phyloP scores from a whole-genome alignment of 306 rosid genomes.

The Lathyrus tuberosus region DNA sequence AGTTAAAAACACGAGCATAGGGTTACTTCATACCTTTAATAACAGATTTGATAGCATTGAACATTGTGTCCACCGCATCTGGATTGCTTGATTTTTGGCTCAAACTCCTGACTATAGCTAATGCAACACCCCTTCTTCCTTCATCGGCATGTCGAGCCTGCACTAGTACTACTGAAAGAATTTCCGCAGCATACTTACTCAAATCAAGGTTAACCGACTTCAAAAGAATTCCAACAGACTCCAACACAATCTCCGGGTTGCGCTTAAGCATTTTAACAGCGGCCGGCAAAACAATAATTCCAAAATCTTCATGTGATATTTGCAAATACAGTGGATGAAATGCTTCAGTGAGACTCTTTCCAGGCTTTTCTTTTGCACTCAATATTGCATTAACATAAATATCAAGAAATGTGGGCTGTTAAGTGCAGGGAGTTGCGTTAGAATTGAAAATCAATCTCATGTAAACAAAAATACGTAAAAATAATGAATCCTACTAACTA shows the following conservation, averaged over 20 bases:
- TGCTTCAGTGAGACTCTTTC: constrained; percentile 74
- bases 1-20: constrained; percentile 16
- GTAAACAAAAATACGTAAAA: neutral
- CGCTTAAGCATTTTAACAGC: constrained; percentile 96
- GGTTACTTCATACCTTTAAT: constrained; percentile 63
- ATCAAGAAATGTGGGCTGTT: constrained; percentile 84
- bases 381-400: constrained; percentile 78
- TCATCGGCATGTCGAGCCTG: constrained; percentile 93
- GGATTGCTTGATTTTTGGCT: constrained; percentile 92
- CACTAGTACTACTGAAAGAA: constrained; percentile 76
- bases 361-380: constrained; percentile 82
- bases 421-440: constrained; percentile 36
- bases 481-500: constrained; percentile 38
- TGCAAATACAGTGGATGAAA: constrained; percentile 73
- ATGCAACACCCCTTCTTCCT: constrained; percentile 75
- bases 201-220: constrained; percentile 80
- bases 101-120: constrained; percentile 69
- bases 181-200: constrained; percentile 87
- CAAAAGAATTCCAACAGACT: constrained; percentile 79
- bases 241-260: constrained; percentile 96
- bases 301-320: constrained; percentile 84
- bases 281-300: constrained; percentile 69
- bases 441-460: constrained; percentile 25
- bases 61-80: constrained; percentile 74
- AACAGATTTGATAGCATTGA: constrained; percentile 78